phyloP scores from a whole-genome alignment of 345 rosid species.

The Populus alba region DNA sequence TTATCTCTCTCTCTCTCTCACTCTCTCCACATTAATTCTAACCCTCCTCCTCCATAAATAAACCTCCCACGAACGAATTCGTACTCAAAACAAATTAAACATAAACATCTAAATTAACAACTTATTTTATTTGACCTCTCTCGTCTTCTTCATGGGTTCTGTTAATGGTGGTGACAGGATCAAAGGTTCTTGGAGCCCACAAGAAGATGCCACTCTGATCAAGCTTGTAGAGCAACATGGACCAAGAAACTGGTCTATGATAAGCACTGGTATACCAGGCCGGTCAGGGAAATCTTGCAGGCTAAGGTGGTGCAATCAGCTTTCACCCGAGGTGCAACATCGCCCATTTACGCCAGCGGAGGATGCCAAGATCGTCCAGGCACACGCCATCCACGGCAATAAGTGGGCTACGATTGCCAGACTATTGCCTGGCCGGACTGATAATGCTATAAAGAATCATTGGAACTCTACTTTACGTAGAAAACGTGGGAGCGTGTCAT shows the following conservation, averaged over 20 bases:
- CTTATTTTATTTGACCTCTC: background rate
- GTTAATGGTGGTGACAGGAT: conserved; percentile 28
- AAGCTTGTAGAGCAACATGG: conserved; percentile 56
- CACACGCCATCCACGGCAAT: conserved; percentile 55
- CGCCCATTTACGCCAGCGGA: conserved; percentile 57
- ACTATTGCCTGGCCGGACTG: conserved; percentile 61
- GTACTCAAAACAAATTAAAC: background rate
- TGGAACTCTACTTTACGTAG: conserved; percentile 64
- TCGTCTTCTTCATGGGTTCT: background rate
- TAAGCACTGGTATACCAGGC: conserved; percentile 55
- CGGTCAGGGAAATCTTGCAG: conserved; percentile 70
- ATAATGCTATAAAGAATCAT: conserved; percentile 65
- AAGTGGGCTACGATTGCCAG: conserved; percentile 73
- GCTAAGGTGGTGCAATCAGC: conserved; percentile 74
- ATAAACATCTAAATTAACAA: background rate
- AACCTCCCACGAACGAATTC: background rate
- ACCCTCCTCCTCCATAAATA: background rate
- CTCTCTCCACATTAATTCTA: too few species aligned
- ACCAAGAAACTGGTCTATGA: conserved; percentile 66
- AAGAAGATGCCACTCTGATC: conserved; percentile 50
- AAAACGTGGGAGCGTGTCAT: conserved; percentile 25
- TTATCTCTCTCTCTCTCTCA: conserved; percentile 6
- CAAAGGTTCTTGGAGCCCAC: conserved; percentile 64
- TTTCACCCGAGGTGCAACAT: conserved; percentile 61
- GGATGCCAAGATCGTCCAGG: conserved; percentile 48